Conservation (phyloP, 176 grass and related monocot species). For the Lolium rigidum region DNA sequence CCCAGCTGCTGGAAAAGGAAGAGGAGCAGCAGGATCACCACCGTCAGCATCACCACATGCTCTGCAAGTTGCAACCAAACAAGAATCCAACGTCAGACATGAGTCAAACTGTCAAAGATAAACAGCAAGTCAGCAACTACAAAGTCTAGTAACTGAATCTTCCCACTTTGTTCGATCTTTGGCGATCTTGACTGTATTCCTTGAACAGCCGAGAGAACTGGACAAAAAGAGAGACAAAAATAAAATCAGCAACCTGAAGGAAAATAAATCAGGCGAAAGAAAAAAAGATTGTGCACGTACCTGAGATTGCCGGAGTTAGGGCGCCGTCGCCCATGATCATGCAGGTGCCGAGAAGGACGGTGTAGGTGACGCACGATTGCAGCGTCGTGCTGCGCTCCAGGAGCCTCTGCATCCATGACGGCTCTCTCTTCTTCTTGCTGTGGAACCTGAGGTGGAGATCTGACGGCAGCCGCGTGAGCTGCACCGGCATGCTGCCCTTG, state of each 20-base stretch:
- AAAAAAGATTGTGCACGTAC: slow-evolving; percentile 27
- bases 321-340: slow-evolving; percentile 78
- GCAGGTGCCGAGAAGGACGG: slow-evolving; percentile 67
- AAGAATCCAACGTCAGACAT: background rate
- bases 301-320: slow-evolving; percentile 75
- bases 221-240: background rate
- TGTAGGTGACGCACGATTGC: slow-evolving; percentile 50
- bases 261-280: background rate
- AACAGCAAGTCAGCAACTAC: background rate
- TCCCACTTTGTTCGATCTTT: slow-evolving; percentile 51
- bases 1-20: slow-evolving; percentile 67
- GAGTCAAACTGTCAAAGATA: background rate
- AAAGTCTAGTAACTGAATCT: background rate
- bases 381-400: slow-evolving; percentile 44
- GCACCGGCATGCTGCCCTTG: slow-evolving; percentile 56
- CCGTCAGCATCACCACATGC: slow-evolving; percentile 53
- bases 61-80: slow-evolving; percentile 36
- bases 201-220: slow-evolving; percentile 79
- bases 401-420: slow-evolving; percentile 42
- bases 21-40: slow-evolving; percentile 56
- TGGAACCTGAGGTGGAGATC: slow-evolving; percentile 53
- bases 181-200: slow-evolving; percentile 68
- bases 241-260: background rate
- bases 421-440: slow-evolving; percentile 21
- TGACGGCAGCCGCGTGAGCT: slow-evolving; percentile 35